phyloP scores from a whole-genome alignment of 805 yeast genomes.

The Starmerella bombicola region DNA sequence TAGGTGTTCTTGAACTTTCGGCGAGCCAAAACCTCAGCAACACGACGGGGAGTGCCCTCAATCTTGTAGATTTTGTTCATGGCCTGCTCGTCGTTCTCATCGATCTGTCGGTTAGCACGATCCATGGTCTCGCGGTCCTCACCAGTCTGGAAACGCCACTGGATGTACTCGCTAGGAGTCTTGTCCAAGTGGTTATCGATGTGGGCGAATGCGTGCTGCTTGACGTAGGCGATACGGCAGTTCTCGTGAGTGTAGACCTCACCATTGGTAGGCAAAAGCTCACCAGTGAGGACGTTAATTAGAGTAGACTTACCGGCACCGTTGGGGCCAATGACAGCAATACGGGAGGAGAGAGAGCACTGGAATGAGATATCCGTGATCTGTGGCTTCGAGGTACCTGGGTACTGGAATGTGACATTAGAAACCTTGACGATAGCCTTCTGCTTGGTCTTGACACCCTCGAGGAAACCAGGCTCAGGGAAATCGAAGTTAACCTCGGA shows the following conservation, averaged over 20 bases:
- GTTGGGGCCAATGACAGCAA: constrained; percentile 99
- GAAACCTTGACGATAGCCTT: constrained; percentile 98
- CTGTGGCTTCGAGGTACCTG: constrained; percentile 97
- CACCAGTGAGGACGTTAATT: constrained; percentile 98
- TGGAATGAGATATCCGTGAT: constrained; percentile 86
- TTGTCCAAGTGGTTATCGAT: constrained; percentile 97
- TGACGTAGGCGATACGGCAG: constrained; percentile 99
- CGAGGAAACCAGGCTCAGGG: constrained; percentile 99
- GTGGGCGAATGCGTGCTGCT: constrained; percentile 99
- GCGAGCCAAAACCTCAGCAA: constrained; percentile 86
- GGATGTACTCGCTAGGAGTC: constrained; percentile 99
- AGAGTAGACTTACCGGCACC: constrained; percentile 99
- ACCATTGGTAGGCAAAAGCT: constrained; percentile 94
- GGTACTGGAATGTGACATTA: constrained; percentile 98
- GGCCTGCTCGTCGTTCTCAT: constrained; percentile 91
- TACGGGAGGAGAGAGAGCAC: constrained; percentile 97
- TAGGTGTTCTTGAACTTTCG: constrained; percentile 99
- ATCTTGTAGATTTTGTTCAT: constrained; percentile 99
- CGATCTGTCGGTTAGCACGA: constrained; percentile 98
- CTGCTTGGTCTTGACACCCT: constrained; percentile 99
- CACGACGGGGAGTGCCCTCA: constrained; percentile 98
- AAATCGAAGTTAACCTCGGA: constrained; percentile 90
- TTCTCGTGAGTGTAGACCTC: constrained; percentile 99
- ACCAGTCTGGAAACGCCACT: constrained; percentile 99
- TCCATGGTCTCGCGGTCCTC: constrained; percentile 99